Conservation (phyloP, 371 early-diverging fungal species). For the Actinomucor elegans region DNA sequence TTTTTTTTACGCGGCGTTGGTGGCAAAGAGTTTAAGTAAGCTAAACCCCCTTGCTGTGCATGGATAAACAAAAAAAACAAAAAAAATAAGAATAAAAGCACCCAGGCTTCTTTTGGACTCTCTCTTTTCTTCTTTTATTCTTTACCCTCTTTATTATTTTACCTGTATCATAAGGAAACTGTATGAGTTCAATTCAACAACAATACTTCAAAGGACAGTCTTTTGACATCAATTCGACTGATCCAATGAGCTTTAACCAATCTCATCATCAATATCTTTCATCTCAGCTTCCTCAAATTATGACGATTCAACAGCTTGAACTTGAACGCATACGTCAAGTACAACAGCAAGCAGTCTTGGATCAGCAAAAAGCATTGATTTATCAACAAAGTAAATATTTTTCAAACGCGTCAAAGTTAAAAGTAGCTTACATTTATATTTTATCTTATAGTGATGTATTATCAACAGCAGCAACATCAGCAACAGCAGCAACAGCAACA, state of each 20-base stretch:
- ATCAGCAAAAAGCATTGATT: conserved; percentile 16
- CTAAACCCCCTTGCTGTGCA: conserved; percentile 1
- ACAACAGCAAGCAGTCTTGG: conserved; percentile 21
- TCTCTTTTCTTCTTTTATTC: conserved; percentile 1
- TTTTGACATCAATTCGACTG: neutral
- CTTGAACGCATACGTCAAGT: conserved; percentile 15
- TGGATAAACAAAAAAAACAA: conserved; percentile 7
- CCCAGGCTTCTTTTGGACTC: neutral
- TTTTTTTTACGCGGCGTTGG: no score
- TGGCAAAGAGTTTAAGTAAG: no score
- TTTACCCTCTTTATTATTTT: neutral
- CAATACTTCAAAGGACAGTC: neutral
- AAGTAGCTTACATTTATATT: neutral
- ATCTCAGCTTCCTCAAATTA: neutral
- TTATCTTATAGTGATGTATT: conserved; percentile 11
- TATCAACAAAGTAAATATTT: conserved; percentile 21
- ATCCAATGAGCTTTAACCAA: neutral
- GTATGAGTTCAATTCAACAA: conserved; percentile 12
- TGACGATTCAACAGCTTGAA: conserved; percentile 11
- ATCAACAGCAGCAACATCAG: conserved; percentile 14
- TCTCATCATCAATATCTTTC: neutral
- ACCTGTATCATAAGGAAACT: neutral
- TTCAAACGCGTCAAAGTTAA: no score
- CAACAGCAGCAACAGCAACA: neutral
- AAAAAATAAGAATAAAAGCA: conserved; percentile 1